These are phyloP conservation scores for Colletotrichum scovillei DNA, from an alignment of 2,329 filamentous ascomycete species.

Conservation along the genomic window DNA sequence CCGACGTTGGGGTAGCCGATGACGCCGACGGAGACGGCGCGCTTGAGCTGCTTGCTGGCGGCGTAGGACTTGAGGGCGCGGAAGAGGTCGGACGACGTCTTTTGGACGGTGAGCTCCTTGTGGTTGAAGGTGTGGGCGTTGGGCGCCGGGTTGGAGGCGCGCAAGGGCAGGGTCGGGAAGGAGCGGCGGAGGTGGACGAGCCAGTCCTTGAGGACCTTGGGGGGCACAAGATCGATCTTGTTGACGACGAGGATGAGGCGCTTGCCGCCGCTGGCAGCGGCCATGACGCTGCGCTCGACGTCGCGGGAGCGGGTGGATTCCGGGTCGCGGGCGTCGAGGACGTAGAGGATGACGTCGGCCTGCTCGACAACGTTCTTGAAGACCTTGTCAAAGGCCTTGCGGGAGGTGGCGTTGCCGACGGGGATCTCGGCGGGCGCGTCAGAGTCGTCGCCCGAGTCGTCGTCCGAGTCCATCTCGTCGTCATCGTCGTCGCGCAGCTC, in stretches of 20 bases:
- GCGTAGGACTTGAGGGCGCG: conserved; percentile 91
- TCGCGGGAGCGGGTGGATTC: conserved; percentile 91
- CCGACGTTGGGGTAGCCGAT: conserved; percentile 97
- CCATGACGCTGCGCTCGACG: conserved; percentile 91
- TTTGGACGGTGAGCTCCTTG: conserved; percentile 87
- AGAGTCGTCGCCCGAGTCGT: conserved; percentile 64
- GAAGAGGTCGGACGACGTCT: conserved; percentile 86
- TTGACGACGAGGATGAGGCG: conserved; percentile 91
- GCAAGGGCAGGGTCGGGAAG: conserved; percentile 91
- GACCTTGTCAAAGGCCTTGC: conserved; percentile 92
- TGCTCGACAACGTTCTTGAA: conserved; percentile 93
- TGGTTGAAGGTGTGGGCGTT: conserved; percentile 95
- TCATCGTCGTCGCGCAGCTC: conserved; percentile 70
- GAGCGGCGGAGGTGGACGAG: conserved; percentile 85
- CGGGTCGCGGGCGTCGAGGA: conserved; percentile 91
- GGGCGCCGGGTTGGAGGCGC: conserved; percentile 82
- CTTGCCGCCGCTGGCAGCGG: conserved; percentile 85
- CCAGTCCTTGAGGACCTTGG: conserved; percentile 85
- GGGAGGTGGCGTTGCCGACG: conserved; percentile 71
- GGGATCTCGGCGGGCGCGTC: conserved; percentile 65
- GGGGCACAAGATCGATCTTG: conserved; percentile 93
- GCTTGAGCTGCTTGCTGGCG: conserved; percentile 84
- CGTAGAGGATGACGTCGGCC: conserved; percentile 91
- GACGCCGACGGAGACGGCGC: conserved; percentile 89
- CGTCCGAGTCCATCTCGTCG: conserved; percentile 56